Evolutionary conservation across 2,329 filamentous ascomycete genomes (phyloP), one percentile per base, ranked within the genome.

Genomic region (Penicillium sp.): DNA sequence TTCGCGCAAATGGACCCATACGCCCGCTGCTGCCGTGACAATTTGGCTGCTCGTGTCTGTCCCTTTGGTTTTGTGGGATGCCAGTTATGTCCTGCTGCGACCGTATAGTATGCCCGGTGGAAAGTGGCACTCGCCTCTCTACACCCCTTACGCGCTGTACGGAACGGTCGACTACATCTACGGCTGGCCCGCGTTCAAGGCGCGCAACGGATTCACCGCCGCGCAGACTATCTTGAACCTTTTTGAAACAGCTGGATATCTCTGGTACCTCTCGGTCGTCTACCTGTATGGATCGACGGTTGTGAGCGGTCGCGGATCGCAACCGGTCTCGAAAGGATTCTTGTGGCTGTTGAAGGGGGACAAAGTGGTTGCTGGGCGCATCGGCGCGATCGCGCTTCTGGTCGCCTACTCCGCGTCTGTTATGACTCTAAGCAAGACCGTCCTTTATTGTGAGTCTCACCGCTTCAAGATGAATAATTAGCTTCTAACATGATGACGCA

Each of bases 61-160:
- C 14, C 90, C 89, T 1, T 81, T 95, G 56, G 90, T 96, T 45
- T 67, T 84, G 47, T 96, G 92, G 92, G 92, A 96, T 75, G 83
- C 83, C 29, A 77, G 79, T 54, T 96, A 96, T 76, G 85, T 96
- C 38, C 78, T 96, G 44, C 77, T 89, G 50, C 89, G 92, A 18
- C 92, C 92, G 29, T 83, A 87, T 72, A 89, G 86, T 53, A 94
- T 96, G 89, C 84, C 87, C 0, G 89, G 90, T 62, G 91, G 91
- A 14, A 75, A 73, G 44, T 77, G 88, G 48, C 89, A 95, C 76
- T 81, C 76, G 63, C 88, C 89, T 1, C 65, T 96, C 40, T 96
- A 84, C 82, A 77, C 75, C 29, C 90, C 89, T 0, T 96, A 96
- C 75, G 84, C 82, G 66, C 83, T 95, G 1, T 96, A 96, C 76